phyloP scores from a whole-genome alignment of 2,329 filamentous ascomycete species.

The Epicoccum nigrum region DNA sequence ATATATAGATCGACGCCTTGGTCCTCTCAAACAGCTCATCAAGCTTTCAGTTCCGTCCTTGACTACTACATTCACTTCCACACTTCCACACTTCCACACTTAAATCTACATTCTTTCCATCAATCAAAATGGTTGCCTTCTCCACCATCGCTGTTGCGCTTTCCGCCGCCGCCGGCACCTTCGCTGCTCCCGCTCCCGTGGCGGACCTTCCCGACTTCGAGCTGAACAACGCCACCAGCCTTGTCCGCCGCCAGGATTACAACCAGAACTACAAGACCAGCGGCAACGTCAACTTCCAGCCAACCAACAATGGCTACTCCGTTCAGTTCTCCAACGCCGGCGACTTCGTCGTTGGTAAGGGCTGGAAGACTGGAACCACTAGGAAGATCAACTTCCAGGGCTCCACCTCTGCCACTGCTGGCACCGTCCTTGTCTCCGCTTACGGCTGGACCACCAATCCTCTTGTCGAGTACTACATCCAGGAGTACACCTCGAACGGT shows the following conservation, averaged over 20 bases:
- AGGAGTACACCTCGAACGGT: conserved; percentile 55
- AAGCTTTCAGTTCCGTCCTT: too few species aligned
- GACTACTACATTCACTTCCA: neutral
- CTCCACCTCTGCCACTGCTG: conserved; percentile 28
- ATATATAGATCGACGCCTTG: conserved; percentile 25
- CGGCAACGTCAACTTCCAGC: conserved; percentile 37
- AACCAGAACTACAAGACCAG: conserved; percentile 44
- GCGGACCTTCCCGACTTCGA: conserved; percentile 40
- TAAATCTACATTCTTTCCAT: neutral
- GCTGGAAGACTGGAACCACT: conserved; percentile 39
- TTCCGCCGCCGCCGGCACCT: conserved; percentile 25
- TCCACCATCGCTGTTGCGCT: conserved; percentile 29
- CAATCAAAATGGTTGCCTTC: conserved; percentile 35
- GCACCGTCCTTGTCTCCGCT: conserved; percentile 46
- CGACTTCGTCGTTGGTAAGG: conserved; percentile 43
- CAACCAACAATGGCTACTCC: conserved; percentile 36
- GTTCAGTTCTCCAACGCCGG: conserved; percentile 36
- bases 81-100: neutral
- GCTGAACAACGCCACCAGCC: conserved; percentile 17
- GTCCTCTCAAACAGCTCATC: conserved; percentile 7
- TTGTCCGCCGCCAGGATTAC: conserved; percentile 41
- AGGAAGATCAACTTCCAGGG: conserved; percentile 40
- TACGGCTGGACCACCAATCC: conserved; percentile 63
- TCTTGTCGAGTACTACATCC: conserved; percentile 57
- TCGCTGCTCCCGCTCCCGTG: conserved; percentile 31